Conservation (phyloP, 495 filamentous ascomycete genomes). For the Elasticomyces elasticus region DNA sequence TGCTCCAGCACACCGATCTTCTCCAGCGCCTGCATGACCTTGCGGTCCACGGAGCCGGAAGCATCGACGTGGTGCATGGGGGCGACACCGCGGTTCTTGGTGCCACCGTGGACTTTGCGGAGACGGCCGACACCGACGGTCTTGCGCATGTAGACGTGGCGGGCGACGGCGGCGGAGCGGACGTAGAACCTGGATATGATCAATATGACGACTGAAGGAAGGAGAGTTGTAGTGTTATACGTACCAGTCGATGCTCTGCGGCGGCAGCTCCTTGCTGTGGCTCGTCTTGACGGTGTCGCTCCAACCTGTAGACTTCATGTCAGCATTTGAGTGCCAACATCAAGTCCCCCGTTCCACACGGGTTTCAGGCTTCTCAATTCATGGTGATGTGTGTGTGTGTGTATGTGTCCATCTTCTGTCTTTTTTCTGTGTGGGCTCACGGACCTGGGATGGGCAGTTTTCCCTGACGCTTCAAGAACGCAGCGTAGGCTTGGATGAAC, state of each 20-base stretch:
- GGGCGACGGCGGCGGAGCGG: conserved; percentile 88
- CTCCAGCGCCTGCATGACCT: conserved; percentile 91
- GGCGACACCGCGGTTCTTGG: conserved; percentile 91
- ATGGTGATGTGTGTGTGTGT: conserved; percentile 1
- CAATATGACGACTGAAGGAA: not conserved
- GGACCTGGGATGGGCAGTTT: conserved; percentile 92
- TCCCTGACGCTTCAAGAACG: conserved; percentile 97
- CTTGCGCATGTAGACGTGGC: conserved; percentile 98
- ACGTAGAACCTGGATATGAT: conserved; percentile 67
- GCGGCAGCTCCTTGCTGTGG: conserved; percentile 88
- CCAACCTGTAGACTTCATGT: conserved; percentile 58
- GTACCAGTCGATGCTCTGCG: conserved; percentile 90
- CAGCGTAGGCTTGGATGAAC: conserved; percentile 89
- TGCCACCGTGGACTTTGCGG: conserved; percentile 82
- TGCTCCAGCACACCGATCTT: conserved; percentile 96
- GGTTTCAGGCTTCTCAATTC: conserved; percentile 26
- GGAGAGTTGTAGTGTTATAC: conserved; percentile 8
- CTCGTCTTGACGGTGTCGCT: conserved; percentile 99
- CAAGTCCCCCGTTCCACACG: conserved; percentile 36
- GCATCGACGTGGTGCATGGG: conserved; percentile 94
- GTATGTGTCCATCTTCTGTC: conserved; percentile 2
- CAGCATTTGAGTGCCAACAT: conserved; percentile 23
- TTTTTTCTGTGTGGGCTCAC: conserved; percentile 15
- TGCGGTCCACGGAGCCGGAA: conserved; percentile 87
- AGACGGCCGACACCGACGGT: conserved; percentile 94